These are phyloP conservation scores for Epichloe hybrida DNA, from an alignment of 2,329 filamentous ascomycete genomes.

Conservation along the genomic window DNA sequence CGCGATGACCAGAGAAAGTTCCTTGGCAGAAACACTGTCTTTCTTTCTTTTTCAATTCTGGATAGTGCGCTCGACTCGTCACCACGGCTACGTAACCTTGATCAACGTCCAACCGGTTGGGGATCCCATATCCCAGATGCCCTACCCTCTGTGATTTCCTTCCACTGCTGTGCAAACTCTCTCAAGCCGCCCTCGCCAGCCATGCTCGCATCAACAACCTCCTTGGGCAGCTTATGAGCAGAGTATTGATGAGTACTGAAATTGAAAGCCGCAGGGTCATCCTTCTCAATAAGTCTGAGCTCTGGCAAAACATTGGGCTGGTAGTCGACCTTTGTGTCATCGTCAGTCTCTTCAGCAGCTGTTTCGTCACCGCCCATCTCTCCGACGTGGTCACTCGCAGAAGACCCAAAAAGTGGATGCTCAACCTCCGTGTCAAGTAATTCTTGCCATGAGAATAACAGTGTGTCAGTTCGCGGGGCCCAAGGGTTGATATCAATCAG, in stretches of 20 bases:
- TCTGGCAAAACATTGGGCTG: slow-evolving; percentile 55
- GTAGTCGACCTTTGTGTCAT: slow-evolving; percentile 30
- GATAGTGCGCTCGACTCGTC: neutral
- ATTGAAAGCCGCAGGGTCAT: slow-evolving; percentile 79
- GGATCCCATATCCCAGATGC: slow-evolving; percentile 28
- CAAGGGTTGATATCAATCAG: slow-evolving; percentile 93
- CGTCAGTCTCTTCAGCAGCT: slow-evolving; percentile 25
- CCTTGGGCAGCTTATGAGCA: slow-evolving; percentile 86
- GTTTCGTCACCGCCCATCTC: slow-evolving; percentile 21
- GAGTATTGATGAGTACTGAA: slow-evolving; percentile 82
- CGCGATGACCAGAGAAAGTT: no score
- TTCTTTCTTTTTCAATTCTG: slow-evolving; percentile 1
- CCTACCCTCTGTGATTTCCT: slow-evolving; percentile 36
- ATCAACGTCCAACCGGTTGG: slow-evolving; percentile 7
- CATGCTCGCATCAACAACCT: slow-evolving; percentile 64
- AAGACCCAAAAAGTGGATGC: slow-evolving; percentile 38
- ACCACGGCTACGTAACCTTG: neutral
- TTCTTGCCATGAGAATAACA: slow-evolving; percentile 85
- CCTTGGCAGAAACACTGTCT: neutral
- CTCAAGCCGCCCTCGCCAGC: slow-evolving; percentile 62
- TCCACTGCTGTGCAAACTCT: slow-evolving; percentile 70
- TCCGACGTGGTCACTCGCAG: slow-evolving; percentile 17
- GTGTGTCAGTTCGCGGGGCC: slow-evolving; percentile 75
- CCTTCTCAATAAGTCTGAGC: slow-evolving; percentile 66
- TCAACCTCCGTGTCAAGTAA: slow-evolving; percentile 59